These are phyloP conservation scores for Vicia villosa DNA, from an alignment of 306 rosid genomes.

Conservation along the genomic window DNA sequence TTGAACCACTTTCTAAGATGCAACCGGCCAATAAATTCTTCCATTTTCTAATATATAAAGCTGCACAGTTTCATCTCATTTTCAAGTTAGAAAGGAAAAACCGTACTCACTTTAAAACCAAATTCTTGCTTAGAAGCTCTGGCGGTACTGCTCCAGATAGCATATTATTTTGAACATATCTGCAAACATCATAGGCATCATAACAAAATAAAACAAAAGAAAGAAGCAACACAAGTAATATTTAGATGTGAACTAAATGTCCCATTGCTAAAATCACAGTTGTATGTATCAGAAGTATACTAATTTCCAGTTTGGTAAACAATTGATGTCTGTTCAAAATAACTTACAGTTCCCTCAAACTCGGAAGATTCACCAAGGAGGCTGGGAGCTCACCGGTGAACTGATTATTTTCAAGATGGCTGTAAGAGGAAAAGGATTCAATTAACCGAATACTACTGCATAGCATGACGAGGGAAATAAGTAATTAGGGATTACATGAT, in stretches of 20 bases:
- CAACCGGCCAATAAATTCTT: background rate
- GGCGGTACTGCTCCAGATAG: conserved; percentile 78
- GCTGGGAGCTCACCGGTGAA: conserved; percentile 74
- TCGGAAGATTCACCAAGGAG: conserved; percentile 67
- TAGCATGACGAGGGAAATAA: conserved; percentile 21
- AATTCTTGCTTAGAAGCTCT: conserved; percentile 57
- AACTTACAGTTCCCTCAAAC: conserved; percentile 83
- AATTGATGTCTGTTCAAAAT: conserved; percentile 29
- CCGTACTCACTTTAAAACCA: conserved; percentile 65
- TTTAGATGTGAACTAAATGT: background rate
- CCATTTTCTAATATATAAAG: conserved; percentile 17
- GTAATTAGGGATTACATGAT: conserved; percentile 64
- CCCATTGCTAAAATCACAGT: background rate
- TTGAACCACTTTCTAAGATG: background rate
- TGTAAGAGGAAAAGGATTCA: conserved; percentile 45
- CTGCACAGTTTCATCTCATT: conserved; percentile 3
- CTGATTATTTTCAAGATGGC: conserved; percentile 93
- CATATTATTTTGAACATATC: conserved; percentile 84
- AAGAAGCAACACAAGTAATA: conserved; percentile 3
- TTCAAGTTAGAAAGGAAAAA: conserved; percentile 24
- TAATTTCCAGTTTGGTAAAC: conserved; percentile 9
- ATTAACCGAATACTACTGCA: conserved; percentile 39
- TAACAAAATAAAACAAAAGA: conserved; percentile 8
- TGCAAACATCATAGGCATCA: conserved; percentile 48
- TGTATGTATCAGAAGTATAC: background rate